Conservation (phyloP, 2,329 filamentous ascomycete genomes). For the Penicillium expansum region DNA sequence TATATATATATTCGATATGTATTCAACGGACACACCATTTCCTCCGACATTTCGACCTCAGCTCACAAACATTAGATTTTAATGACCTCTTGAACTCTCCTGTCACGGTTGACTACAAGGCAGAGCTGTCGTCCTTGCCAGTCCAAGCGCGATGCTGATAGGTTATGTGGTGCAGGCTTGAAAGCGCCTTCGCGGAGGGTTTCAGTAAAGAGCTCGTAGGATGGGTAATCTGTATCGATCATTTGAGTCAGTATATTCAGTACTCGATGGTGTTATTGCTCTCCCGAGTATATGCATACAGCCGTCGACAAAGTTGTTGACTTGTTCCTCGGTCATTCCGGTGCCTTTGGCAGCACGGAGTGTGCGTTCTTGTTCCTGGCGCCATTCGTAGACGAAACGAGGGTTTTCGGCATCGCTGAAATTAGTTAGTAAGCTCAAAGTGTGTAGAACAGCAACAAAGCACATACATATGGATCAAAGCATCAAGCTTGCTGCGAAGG, state of each 20-base stretch:
- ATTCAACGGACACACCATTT: background rate
- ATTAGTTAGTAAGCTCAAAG: background rate
- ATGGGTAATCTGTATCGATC: constrained; percentile 57
- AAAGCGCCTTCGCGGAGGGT: constrained; percentile 59
- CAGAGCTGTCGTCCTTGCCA: constrained; percentile 58
- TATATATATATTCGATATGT: background rate
- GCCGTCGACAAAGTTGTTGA: constrained; percentile 70
- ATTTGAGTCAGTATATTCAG: background rate
- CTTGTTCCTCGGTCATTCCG: constrained; percentile 80
- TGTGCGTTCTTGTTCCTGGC: constrained; percentile 72
- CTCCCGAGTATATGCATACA: constrained; percentile 43
- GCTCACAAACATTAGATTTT: constrained; percentile 42
- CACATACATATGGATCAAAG: constrained; percentile 61
- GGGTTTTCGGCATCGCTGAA: constrained; percentile 66
- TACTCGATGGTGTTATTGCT: background rate
- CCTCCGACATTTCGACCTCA: background rate
- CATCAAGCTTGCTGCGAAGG: constrained; percentile 52
- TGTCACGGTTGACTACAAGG: constrained; percentile 59
- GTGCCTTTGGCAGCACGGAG: constrained; percentile 64
- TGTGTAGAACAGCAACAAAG: background rate
- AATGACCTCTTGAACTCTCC: constrained; percentile 58
- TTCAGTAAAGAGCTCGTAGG: constrained; percentile 67
- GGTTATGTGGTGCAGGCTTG: constrained; percentile 26
- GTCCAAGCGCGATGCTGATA: constrained; percentile 25
- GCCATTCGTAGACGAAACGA: constrained; percentile 79